Evolutionary conservation across 768 basidiomycete genomes (phyloP).

Genomic region (Tubosaeta sp.): DNA sequence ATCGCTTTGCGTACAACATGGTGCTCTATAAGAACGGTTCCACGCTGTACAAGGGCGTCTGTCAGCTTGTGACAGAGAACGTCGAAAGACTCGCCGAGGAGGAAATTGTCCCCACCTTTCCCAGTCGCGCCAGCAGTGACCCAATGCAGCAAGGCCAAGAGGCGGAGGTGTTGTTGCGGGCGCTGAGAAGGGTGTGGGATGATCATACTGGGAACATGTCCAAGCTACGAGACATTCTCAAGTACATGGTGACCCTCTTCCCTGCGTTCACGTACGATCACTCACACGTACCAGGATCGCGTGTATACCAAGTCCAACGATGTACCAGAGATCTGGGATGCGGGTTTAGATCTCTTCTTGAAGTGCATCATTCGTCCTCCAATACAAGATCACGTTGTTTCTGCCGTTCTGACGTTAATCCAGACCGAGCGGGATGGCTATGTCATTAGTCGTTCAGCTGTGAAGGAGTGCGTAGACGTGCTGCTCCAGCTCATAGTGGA

Average conservation of each 20-base stretch:
- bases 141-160: slow-evolving; percentile 75
- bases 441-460: slow-evolving; percentile 84
- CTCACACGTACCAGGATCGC: slow-evolving; percentile 64
- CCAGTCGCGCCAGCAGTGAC: slow-evolving; percentile 62
- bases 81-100: slow-evolving; percentile 73
- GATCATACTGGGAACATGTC: slow-evolving; percentile 88
- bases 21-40: slow-evolving; percentile 84
- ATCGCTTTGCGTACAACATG: slow-evolving; percentile 92
- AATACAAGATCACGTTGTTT: slow-evolving; percentile 78
- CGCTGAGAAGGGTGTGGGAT: slow-evolving; percentile 83
- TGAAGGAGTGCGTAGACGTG: slow-evolving; percentile 86
- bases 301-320: slow-evolving; percentile 73
- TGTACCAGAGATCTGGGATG: slow-evolving; percentile 77
- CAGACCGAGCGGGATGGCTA: slow-evolving; percentile 90
- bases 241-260: slow-evolving; percentile 78
- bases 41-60: slow-evolving; percentile 83
- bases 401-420: slow-evolving; percentile 82
- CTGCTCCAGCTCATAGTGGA: slow-evolving; percentile 63
- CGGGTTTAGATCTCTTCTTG: slow-evolving; percentile 80
- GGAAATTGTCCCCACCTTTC: slow-evolving; percentile 79
- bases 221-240: slow-evolving; percentile 84
- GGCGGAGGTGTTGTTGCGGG: slow-evolving; percentile 81
- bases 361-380: slow-evolving; percentile 73
- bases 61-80: slow-evolving; percentile 73
- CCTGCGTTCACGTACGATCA: slow-evolving; percentile 1